phyloP scores from a whole-genome alignment of 371 early-diverging fungal genomes.

The Haplosporangium sp. region DNA sequence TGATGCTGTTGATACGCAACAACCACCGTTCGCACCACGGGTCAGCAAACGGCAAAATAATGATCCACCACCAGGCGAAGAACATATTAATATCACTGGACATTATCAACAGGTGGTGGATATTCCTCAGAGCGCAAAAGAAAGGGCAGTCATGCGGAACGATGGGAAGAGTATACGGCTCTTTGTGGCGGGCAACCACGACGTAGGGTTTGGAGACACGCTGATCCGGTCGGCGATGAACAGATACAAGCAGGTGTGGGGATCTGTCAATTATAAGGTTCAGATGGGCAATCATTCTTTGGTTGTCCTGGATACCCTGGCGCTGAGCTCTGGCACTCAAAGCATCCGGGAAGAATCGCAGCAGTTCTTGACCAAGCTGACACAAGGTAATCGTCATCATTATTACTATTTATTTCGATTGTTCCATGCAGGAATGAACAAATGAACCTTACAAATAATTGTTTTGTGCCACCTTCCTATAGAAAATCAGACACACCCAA shows the following conservation, averaged over 20 bases:
- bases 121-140: slow-evolving; percentile 2
- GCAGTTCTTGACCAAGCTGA: slow-evolving; percentile 57
- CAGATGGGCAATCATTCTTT: slow-evolving; percentile 69
- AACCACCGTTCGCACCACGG: neutral
- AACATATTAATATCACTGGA: slow-evolving; percentile 2
- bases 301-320: slow-evolving; percentile 83
- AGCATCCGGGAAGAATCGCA: slow-evolving; percentile 60
- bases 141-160: slow-evolving; percentile 13
- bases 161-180: slow-evolving; percentile 31
- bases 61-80: neutral
- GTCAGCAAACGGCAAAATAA: neutral
- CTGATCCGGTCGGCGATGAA: slow-evolving; percentile 62
- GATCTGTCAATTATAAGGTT: slow-evolving; percentile 73
- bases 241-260: slow-evolving; percentile 71
- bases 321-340: slow-evolving; percentile 67
- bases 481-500: slow-evolving; percentile 43
- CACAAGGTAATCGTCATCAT: slow-evolving; percentile 30
- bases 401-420: neutral
- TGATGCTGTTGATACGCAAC: slow-evolving; percentile 6
- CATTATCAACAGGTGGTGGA: slow-evolving; percentile 23
- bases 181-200: slow-evolving; percentile 89
- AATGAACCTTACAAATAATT: too few relatives aligned
- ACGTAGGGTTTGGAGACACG: slow-evolving; percentile 88
- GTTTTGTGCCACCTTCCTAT: neutral
- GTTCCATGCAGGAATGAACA: neutral